Evolutionary conservation across 2,329 filamentous ascomycete species (phyloP).

Genomic region (Cladosporium velox): DNA sequence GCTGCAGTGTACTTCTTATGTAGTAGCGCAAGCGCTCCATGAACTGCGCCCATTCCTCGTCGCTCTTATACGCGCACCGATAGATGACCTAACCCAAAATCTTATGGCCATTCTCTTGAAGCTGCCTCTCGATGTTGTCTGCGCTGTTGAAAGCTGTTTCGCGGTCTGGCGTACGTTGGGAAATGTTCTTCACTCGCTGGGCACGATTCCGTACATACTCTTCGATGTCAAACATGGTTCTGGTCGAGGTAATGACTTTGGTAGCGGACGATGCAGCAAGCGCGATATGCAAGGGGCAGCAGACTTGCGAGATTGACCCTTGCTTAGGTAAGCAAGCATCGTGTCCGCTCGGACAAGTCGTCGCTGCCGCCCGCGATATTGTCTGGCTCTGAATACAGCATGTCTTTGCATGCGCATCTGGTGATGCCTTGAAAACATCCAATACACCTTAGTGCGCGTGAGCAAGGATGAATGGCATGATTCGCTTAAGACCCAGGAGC

Average conservation of each 20-base stretch:
- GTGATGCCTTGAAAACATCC: neutral
- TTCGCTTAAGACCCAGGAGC: neutral
- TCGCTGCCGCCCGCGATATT: neutral
- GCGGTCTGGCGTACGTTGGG: conserved; percentile 5
- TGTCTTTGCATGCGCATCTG: no score
- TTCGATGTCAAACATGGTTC: neutral
- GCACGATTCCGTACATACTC: neutral
- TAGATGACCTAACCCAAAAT: conserved; percentile 29
- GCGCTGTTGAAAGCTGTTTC: conserved; percentile 12
- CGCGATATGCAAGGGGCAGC: neutral
- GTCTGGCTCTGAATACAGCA: no score
- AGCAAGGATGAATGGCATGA: no score
- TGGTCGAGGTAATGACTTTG: neutral
- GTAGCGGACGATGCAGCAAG: neutral
- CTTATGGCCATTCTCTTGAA: conserved; percentile 24
- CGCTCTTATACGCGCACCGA: conserved; percentile 24
- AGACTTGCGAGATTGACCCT: neutral
- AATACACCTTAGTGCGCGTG: no score
- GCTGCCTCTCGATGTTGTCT: conserved; percentile 24
- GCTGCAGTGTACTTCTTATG: conserved; percentile 15
- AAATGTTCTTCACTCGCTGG: neutral
- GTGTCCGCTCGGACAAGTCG: no score
- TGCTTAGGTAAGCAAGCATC: neutral
- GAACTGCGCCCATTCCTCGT: conserved; percentile 23
- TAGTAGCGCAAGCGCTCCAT: conserved; percentile 20